Evolutionary conservation across 1,284 basidiomycete species (phyloP), one percentile per base, ranked within the genome.

Genomic region (Leccinum cinnamomeum): DNA sequence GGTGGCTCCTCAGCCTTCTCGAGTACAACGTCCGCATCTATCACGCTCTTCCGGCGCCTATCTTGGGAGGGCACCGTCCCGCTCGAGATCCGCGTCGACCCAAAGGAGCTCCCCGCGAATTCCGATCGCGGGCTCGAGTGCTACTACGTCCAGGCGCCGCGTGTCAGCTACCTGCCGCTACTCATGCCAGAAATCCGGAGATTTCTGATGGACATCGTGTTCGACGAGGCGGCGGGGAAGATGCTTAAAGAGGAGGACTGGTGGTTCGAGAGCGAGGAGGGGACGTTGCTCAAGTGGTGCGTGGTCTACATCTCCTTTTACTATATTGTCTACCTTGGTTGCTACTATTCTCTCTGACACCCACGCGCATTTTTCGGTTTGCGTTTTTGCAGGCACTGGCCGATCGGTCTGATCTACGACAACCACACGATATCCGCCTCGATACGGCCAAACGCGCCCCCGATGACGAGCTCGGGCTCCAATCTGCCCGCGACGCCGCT

Each of bases 221-320:
- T 97, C 69, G 93, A 96, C 71, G 92, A 95, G 68, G 81, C 84
- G 37, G 87, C 89, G 23, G 84, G 87, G 4, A 86, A 85, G 61
- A 69, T 82, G 11, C 77, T 94, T 63, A 91, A 90, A 72, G 92
- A 95, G 68, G 89, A 92, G 63, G 90, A 95, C 56, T 94, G 95
- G 90, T 97, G 95, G 95, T 96, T 98, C 75, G 94, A 97, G 76
- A 88, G 87, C 64, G 89, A 88, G 66, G 88, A 86, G 63, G 89
- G 87, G 56, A 84, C 80, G 30, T 77, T 88, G 66, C 83, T 92
- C 72, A 92, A 92, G 78, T 97, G 94, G 94, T 95, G 65, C 65
- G 88, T 79, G 50, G 35, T 23, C 56, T 14, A 14, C 50, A 44
- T 44, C 10, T 50, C 41, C 55, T 41, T 37, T n/a, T 8, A 41